phyloP scores from a whole-genome alignment of 768 basidiomycete genomes.

The Phaeotremella skinneri region DNA sequence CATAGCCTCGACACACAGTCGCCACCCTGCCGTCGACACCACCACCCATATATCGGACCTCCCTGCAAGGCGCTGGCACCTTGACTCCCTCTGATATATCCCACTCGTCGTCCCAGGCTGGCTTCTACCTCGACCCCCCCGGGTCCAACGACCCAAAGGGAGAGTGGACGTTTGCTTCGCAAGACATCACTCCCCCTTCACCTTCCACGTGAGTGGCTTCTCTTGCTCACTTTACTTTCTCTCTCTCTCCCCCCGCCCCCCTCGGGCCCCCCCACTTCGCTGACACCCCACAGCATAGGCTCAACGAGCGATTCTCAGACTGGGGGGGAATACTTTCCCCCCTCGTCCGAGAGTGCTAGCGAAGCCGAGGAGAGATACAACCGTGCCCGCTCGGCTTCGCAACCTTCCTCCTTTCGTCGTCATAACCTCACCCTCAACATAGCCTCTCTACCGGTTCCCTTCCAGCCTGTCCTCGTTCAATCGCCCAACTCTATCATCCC shows the following conservation, averaged over 20 bases:
- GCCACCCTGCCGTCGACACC: constrained; percentile 35
- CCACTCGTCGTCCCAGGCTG: constrained; percentile 8
- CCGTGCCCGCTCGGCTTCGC: constrained; percentile 27
- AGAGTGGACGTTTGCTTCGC: constrained; percentile 20
- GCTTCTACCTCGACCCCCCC: constrained; percentile 5
- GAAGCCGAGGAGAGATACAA: constrained; percentile 18
- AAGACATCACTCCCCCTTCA: constrained; percentile 36
- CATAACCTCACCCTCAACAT: constrained; percentile 41
- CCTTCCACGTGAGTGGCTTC: constrained; percentile 39
- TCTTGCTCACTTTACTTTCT: neutral
- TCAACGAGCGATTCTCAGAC: constrained; percentile 37
- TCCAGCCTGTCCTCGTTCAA: constrained; percentile 17
- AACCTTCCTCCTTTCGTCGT: constrained; percentile 27
- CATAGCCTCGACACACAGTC: constrained; percentile 27
- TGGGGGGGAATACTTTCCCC: constrained; percentile 41
- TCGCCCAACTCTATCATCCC: constrained; percentile 32
- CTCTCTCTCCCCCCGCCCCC: neutral
- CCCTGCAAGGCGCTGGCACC: constrained; percentile 2
- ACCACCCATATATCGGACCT: constrained; percentile 13
- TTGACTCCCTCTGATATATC: constrained; percentile 18
- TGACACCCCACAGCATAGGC: constrained; percentile 22
- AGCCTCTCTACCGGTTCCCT: constrained; percentile 19
- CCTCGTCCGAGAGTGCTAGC: constrained; percentile 27
- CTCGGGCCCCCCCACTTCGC: neutral
- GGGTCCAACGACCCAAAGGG: constrained; percentile 14